Evolutionary conservation across 805 yeast genomes (phyloP).

Genomic region (Metschnikowia hibisci): DNA sequence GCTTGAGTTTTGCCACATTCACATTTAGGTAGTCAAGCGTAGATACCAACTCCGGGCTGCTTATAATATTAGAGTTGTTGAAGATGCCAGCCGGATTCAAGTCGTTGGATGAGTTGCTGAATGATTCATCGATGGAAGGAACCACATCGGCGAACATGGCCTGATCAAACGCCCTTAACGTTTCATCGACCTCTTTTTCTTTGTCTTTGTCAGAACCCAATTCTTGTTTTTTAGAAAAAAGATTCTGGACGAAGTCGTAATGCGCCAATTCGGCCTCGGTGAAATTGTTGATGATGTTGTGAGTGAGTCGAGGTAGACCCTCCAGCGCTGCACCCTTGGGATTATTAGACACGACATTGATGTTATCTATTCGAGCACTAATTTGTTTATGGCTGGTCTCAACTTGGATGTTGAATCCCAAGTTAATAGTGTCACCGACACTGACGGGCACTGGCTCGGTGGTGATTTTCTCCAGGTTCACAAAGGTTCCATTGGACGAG

Average conservation of each 20-base stretch:
- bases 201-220: constrained; percentile 5
- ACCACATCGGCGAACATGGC: constrained; percentile 62
- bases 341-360: constrained; percentile 49
- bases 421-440: constrained; percentile 82
- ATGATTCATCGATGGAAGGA: constrained; percentile 44
- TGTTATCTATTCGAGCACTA: constrained; percentile 74
- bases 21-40: constrained; percentile 52
- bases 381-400: constrained; percentile 77
- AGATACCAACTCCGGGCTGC: constrained; percentile 51
- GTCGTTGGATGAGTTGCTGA: constrained; percentile 37
- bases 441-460: constrained; percentile 60
- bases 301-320: constrained; percentile 14
- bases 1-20: constrained; percentile 53
- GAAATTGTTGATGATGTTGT: constrained; percentile 14
- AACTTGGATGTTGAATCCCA: constrained; percentile 84
- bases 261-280: constrained; percentile 32
- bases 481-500: constrained; percentile 91
- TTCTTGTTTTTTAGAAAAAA: constrained; percentile 17
- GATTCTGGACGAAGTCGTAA: constrained; percentile 33
- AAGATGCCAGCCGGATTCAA: constrained; percentile 50
- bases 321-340: constrained; percentile 15
- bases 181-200: constrained; percentile 2
- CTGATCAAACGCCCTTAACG: constrained; percentile 42
- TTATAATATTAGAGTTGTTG: constrained; percentile 56
- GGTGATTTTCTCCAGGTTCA: constrained; percentile 69